Percentiles rank a stretch among this genome's conserved stretches.
phyloP scores from a whole-genome alignment of 2,329 filamentous ascomycete genomes.

The Fusarium penzigii region DNA sequence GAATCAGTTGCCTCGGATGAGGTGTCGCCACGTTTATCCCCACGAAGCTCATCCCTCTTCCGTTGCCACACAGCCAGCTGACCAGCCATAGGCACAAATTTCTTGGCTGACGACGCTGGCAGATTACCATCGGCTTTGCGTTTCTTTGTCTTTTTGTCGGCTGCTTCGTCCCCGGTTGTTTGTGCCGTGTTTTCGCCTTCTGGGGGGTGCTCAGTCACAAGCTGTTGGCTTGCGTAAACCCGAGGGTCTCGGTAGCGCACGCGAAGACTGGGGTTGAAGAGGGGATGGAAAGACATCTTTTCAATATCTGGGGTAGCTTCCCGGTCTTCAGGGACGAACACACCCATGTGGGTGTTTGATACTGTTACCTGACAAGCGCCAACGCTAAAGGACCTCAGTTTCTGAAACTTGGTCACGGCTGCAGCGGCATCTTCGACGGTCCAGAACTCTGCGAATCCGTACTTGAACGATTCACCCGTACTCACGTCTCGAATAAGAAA shows the following conservation, averaged over 20 bases:
- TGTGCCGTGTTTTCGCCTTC: conserved; percentile 33
- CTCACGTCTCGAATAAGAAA: conserved; percentile 73
- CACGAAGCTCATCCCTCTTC: conserved; percentile 44
- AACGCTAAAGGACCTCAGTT: conserved; percentile 75
- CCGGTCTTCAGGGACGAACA: conserved; percentile 75
- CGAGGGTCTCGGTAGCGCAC: conserved; percentile 77
- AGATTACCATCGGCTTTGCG: conserved; percentile 49
- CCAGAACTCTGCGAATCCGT: conserved; percentile 83
- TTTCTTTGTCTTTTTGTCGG: conserved; percentile 51
- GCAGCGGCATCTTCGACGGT: conserved; percentile 74
- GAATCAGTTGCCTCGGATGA: conserved; percentile 13
- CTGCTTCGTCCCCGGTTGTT: conserved; percentile 26
- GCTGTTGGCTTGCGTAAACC: conserved; percentile 67
- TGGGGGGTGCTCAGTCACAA: conserved; percentile 55
- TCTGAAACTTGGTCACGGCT: conserved; percentile 70
- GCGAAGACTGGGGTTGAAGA: conserved; percentile 66
- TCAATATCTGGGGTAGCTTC: conserved; percentile 55
- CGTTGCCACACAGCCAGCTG: conserved; percentile 48
- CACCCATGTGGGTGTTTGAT: conserved; percentile 79
- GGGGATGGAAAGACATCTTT: conserved; percentile 67
- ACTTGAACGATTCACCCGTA: conserved; percentile 74
- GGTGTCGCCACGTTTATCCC: conserved; percentile 9
- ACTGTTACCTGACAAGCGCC: conserved; percentile 70
- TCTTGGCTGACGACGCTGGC: conserved; percentile 35
- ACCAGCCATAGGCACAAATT: conserved; percentile 42